Evolutionary conservation across 768 basidiomycete genomes (phyloP).

Genomic region (Pulveroboletus frians): DNA sequence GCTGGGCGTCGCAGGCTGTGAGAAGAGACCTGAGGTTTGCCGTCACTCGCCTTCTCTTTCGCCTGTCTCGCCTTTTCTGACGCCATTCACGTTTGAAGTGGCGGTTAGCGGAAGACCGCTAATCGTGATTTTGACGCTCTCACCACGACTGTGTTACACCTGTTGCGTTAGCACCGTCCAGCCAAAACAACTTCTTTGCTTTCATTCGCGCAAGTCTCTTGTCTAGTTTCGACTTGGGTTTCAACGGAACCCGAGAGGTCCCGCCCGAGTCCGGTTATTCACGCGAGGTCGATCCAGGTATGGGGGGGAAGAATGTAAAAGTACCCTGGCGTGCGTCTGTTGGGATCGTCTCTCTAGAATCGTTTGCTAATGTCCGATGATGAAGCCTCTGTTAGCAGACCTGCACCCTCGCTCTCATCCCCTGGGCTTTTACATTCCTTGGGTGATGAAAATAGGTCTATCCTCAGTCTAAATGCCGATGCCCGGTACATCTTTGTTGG

Average conservation of each 20-base stretch:
- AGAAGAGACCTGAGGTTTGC: background rate
- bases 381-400: constrained; percentile 55
- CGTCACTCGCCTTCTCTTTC: constrained; percentile 28
- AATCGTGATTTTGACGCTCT: background rate
- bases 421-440: constrained; percentile 64
- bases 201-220: background rate
- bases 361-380: constrained; percentile 13
- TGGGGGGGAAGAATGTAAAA: constrained; percentile 6
- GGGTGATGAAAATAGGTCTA: constrained; percentile 63
- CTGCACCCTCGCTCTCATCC: constrained; percentile 40
- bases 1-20: background rate
- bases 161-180: too few species aligned
- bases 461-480: constrained; percentile 72
- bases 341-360: background rate
- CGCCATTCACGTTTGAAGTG: constrained; percentile 23
- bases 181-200: too few species aligned
- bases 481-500: constrained; percentile 75
- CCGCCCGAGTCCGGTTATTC: constrained; percentile 2
- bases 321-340: constrained; percentile 26
- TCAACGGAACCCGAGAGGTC: constrained; percentile 1
- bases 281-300: constrained; percentile 2
- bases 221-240: background rate
- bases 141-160: too few species aligned
- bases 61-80: constrained; percentile 32
- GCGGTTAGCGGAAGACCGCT: constrained; percentile 2